Base-by-base conservation (phyloP, 1,284 basidiomycete genomes). In the Apiotrichum brassicae region DNA sequence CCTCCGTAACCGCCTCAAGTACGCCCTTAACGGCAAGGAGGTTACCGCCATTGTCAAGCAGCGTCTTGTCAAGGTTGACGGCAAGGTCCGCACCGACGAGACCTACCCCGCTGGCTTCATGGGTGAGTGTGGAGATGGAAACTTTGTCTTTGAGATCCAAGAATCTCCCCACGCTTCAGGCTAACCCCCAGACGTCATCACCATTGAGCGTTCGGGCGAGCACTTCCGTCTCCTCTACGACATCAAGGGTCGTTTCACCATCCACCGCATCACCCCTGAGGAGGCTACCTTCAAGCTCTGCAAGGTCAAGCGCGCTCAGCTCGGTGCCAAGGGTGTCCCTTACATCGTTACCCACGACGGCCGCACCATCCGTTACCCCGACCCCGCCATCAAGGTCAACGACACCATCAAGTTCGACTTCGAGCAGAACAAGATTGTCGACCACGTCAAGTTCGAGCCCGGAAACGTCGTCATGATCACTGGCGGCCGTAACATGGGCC, bases 141-240 rank as follows among this genome's bases (percentile, higher is more conserved):
- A 8, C 28, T 30, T 30, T 30, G 9, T 30, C n/a, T n/a, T n/a
- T n/a, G n/a, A n/a, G n/a, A n/a, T n/a, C n/a, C n/a, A n/a, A n/a
- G n/a, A n/a, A n/a, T n/a, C 28, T 30, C 8, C 14, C 28, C 28
- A 30, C 28, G 28, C 28, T 30, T 30, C 28, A 9, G 8, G 13
- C 35, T 53, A 35, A 53, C 46, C 34, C 26, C n/a, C 54, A 92
- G 92, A 98, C 76, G 94, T 97, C 56, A 82, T 99, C 74, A 84
- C 90, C 54, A 90, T 99, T 64, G 95, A 98, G 78, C 93, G 93
- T 76, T 97, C 94, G 43, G 90, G 88, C 77, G 94, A 99, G 79
- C 87, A 97, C 81, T 99, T 98, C 87, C 94, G 94, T 76, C 83
- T 98, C 64, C 82, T 99, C 45, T 98, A 98, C 82, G 95, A 98